Base-by-base conservation (phyloP, 768 basidiomycete species). In the Crucibulum laeve region DNA sequence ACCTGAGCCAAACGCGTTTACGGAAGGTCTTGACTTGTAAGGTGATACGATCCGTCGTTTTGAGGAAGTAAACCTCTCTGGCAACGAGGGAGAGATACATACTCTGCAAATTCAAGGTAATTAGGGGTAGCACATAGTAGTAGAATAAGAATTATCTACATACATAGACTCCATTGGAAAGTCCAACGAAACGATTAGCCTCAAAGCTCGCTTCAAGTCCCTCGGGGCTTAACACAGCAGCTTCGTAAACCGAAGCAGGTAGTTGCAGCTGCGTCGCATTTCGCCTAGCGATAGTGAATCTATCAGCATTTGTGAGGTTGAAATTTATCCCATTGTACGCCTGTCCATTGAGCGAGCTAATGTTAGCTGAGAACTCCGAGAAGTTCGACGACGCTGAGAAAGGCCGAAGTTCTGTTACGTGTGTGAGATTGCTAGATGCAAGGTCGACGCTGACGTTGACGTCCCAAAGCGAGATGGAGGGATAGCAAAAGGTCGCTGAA, bases 301-400 rank as follows among this genome's bases (percentile, higher is more conserved):
- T 54, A 53, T 75, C 71, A 4, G 65, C 61, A 41, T 64, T 60
- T 2, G 54, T 57, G 40, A 76, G 44, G 40, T 74, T 63, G 56
- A 80, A 80, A 28, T 62, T 61, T 40, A 82, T 62, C 0, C 78
- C 80, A 48, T 80, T 82, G 54, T 77, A 79, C 11, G 75, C 71
- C 6, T 58, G 64, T 14, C 74, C 71, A 33, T 67, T 57, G 30
- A 79, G 53, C 4, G 70, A 3, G 55, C 40, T 1, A 70, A 71
- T 1, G 76, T 76, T 43, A 78, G 53, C 67, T 4, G 73, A 58
- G 6, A 63, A 50, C 2, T 66, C 59, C 0, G 71, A 66, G 48
- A 71, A 71, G 38, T 62, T 64, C 1, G 70, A 70, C 7, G 57
- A 56, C 4, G 51, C 50, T 13, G 65, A 53, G 32, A 74, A 70